Conservation (phyloP, 129 eudicot genomes). For the sunflower (Helianthus annuus) region HanXRQr2.0-SUNRISE NC_035447.2:140595589-140596088, state of each 20-base stretch:
- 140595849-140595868: slow-evolving; percentile 35
- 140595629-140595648: slow-evolving; percentile 38
- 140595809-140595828: too few relatives aligned
- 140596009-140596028: too few relatives aligned
- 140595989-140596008: too few relatives aligned
- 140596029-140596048: too few relatives aligned
- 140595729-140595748: slow-evolving; percentile 32
- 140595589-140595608: slow-evolving; percentile 26
- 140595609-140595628: slow-evolving; percentile 29
- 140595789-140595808: too few relatives aligned
- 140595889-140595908: slow-evolving; percentile 33
- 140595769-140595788: neutral
- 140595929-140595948: too few relatives aligned
- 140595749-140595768: slow-evolving; percentile 35
- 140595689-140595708: slow-evolving; percentile 37
- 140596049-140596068: too few relatives aligned
- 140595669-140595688: slow-evolving; percentile 38
- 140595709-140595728: slow-evolving; percentile 29
- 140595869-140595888: slow-evolving; percentile 28
- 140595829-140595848: neutral
- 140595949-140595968: too few relatives aligned
- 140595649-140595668: slow-evolving; percentile 45
- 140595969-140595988: too few relatives aligned
- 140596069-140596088: too few relatives aligned
- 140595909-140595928: slow-evolving; percentile 32